Evolutionary conservation across 129 eudicot genomes (phyloP).

Genomic region (Flaveria linearis): DNA sequence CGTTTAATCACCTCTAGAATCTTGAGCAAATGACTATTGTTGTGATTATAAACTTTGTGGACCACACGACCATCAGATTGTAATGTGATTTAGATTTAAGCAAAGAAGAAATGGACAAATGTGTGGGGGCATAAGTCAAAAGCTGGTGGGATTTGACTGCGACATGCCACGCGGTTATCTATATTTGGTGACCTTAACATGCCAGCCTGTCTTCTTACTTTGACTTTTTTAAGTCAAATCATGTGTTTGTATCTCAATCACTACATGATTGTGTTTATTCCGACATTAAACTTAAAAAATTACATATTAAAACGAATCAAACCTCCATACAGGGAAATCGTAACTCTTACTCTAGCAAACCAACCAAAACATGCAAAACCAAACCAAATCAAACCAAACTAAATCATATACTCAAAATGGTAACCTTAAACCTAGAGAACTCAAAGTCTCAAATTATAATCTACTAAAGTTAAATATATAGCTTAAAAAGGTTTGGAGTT

Average conservation of each 20-base stretch:
- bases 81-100: not conserved
- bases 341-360: too few relatives aligned
- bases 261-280: not conserved
- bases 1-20: too few relatives aligned
- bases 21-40: too few relatives aligned
- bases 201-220: constrained; percentile 25
- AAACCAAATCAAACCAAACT: too few relatives aligned
- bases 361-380: not conserved
- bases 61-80: not conserved
- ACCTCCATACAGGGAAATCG: too few relatives aligned
- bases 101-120: constrained; percentile 28
- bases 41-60: too few relatives aligned
- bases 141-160: constrained; percentile 32
- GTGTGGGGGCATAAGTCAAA: constrained; percentile 26
- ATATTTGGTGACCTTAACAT: constrained; percentile 16
- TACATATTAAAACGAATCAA: not conserved
- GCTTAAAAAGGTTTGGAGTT: not conserved
- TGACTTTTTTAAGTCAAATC: constrained; percentile 29
- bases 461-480: too few relatives aligned
- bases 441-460: too few relatives aligned
- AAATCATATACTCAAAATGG: too few relatives aligned
- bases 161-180: constrained; percentile 34
- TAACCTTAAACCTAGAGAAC: not conserved
- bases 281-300: not conserved
- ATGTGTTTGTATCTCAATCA: not conserved